These are phyloP conservation scores for Aristolochia contorta DNA, from an alignment of 164 flowering plant genomes.

Conservation along the genomic window DNA sequence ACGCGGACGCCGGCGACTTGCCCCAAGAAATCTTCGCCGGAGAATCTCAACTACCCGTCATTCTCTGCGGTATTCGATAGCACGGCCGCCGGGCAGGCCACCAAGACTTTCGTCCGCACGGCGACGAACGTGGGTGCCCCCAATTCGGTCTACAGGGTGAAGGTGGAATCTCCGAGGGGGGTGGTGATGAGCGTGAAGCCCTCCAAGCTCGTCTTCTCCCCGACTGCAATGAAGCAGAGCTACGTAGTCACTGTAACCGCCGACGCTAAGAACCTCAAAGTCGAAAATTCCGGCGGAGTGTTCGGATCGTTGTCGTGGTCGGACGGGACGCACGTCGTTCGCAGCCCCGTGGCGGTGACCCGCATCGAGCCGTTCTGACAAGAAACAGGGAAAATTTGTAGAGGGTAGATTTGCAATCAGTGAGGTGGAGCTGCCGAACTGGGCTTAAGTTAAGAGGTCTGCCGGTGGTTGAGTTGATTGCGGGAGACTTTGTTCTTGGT, in stretches of 20 bases:
- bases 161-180: slow-evolving; percentile 42
- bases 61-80: slow-evolving; percentile 43
- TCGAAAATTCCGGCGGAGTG: slow-evolving; percentile 55
- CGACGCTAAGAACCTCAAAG: slow-evolving; percentile 28
- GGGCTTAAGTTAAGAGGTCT: background rate
- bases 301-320: slow-evolving; percentile 72
- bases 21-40: slow-evolving; percentile 37
- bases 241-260: slow-evolving; percentile 46
- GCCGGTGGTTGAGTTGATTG: background rate
- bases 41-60: slow-evolving; percentile 76
- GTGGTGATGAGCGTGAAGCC: slow-evolving; percentile 65
- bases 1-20: slow-evolving; percentile 42
- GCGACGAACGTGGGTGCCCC: slow-evolving; percentile 62
- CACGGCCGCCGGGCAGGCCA: slow-evolving; percentile 13
- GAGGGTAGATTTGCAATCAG: too few species aligned
- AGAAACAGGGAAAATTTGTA: slow-evolving; percentile 5
- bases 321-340: slow-evolving; percentile 73
- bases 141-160: slow-evolving; percentile 45
- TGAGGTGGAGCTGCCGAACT: too few species aligned
- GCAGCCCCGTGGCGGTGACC: slow-evolving; percentile 72
- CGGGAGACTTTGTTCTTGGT: too few species aligned
- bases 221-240: slow-evolving; percentile 37
- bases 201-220: slow-evolving; percentile 36
- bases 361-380: slow-evolving; percentile 40
- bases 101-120: slow-evolving; percentile 47